Conservation (phyloP, 2,329 filamentous ascomycete species). For the Mollisia scopiformis region DNA sequence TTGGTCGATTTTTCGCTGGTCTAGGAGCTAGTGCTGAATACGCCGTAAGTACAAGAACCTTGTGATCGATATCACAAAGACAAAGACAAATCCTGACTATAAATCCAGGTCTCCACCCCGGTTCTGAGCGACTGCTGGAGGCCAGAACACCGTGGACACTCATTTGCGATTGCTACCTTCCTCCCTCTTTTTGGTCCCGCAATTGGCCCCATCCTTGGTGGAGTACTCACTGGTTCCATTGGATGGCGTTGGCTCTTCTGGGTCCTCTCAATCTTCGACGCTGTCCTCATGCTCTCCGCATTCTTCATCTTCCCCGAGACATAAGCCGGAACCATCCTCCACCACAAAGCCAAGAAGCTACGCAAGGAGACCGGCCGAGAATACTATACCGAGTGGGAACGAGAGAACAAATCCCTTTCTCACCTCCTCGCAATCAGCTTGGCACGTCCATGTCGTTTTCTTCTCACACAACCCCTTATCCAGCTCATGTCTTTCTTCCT, state of each 20-base stretch:
- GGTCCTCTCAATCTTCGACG: slow-evolving; percentile 47
- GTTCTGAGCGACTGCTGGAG: slow-evolving; percentile 43
- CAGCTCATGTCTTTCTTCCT: slow-evolving; percentile 53
- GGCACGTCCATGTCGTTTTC: slow-evolving; percentile 45
- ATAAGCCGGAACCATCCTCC: slow-evolving; percentile 49
- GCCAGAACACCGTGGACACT: slow-evolving; percentile 42
- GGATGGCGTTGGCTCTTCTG: slow-evolving; percentile 59
- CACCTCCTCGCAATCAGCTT: background rate
- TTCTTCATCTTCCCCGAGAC: slow-evolving; percentile 52
- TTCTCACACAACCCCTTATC: slow-evolving; percentile 57
- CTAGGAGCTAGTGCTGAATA: slow-evolving; percentile 48
- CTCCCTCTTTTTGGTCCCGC: slow-evolving; percentile 65
- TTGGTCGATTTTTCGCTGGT: slow-evolving; percentile 46
- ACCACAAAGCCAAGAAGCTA: slow-evolving; percentile 45
- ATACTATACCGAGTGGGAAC: slow-evolving; percentile 42
- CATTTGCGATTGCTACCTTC: slow-evolving; percentile 40
- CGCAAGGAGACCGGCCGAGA: slow-evolving; percentile 49
- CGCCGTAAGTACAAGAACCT: slow-evolving; percentile 41
- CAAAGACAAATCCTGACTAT: background rate
- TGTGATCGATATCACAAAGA: slow-evolving; percentile 10
- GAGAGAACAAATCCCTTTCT: slow-evolving; percentile 44
- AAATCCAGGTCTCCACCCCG: slow-evolving; percentile 27
- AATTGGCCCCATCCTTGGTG: slow-evolving; percentile 41
- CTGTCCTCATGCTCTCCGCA: slow-evolving; percentile 44
- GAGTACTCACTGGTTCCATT: slow-evolving; percentile 44